These are phyloP conservation scores for Coniella vitis DNA, from an alignment of 2,329 filamentous ascomycete species.

Conservation along the genomic window DNA sequence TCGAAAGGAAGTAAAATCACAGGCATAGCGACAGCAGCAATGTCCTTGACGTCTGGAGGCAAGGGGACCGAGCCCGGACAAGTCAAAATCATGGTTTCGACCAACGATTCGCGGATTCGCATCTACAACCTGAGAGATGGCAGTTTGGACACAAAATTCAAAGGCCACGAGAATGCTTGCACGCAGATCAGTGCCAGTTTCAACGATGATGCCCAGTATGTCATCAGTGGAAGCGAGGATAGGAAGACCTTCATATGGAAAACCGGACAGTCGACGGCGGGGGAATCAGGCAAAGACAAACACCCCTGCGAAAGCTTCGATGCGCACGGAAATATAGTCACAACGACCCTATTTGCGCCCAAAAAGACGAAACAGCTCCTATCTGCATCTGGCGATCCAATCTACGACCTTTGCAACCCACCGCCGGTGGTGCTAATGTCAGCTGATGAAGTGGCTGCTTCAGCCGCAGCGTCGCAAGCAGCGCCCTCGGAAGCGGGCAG, in stretches of 20 bases:
- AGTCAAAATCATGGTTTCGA: conserved; percentile 81
- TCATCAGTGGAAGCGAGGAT: conserved; percentile 92
- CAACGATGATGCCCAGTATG: conserved; percentile 76
- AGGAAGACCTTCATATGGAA: conserved; percentile 88
- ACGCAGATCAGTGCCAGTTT: conserved; percentile 88
- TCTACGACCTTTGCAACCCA: conserved; percentile 96
- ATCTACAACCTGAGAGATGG: conserved; percentile 86
- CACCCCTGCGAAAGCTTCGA: conserved; percentile 83
- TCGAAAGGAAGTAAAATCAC: conserved; percentile 97
- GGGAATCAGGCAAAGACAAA: conserved; percentile 58
- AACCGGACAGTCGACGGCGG: conserved; percentile 25
- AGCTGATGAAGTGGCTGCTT: conserved; percentile 51
- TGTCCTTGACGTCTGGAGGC: conserved; percentile 36
- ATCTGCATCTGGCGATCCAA: conserved; percentile 75
- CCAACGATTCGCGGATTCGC: conserved; percentile 87
- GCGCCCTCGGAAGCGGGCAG: conserved; percentile 18
- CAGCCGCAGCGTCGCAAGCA: conserved; percentile 27
- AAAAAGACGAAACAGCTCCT: conserved; percentile 70
- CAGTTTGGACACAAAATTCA: conserved; percentile 79
- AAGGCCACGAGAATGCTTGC: conserved; percentile 81
- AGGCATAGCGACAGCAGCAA: conserved; percentile 70
- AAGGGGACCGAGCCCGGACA: conserved; percentile 45
- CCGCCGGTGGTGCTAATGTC: conserved; percentile 79
- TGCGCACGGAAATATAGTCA: conserved; percentile 82
- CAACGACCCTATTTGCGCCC: conserved; percentile 81